These are phyloP conservation scores for Ramalina intermedia DNA, from an alignment of 495 filamentous ascomycete genomes.

Conservation along the genomic window DNA sequence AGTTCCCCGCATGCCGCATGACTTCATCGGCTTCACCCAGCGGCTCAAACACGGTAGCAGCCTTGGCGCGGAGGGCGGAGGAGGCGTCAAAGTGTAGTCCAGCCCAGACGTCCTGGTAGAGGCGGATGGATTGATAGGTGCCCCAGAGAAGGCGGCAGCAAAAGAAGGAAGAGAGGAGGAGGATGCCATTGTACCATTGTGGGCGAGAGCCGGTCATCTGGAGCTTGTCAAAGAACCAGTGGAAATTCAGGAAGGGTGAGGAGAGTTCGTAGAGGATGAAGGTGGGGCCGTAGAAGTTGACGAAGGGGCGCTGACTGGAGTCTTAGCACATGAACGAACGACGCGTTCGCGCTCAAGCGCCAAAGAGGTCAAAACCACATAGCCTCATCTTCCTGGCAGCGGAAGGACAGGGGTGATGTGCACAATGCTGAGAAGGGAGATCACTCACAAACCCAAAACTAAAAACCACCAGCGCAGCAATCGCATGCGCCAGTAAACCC, in stretches of 20 bases:
- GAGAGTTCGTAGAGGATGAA: constrained; percentile 99
- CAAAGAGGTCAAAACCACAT: no score
- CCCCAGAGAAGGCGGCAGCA: constrained; percentile 84
- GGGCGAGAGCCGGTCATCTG: constrained; percentile 71
- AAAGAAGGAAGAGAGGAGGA: constrained; percentile 63
- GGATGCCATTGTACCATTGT: constrained; percentile 80
- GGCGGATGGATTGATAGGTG: constrained; percentile 59
- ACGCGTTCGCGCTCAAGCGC: not conserved
- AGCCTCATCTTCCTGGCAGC: no score
- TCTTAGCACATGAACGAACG: not conserved
- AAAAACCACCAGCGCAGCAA: constrained; percentile 75
- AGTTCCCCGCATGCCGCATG: constrained; percentile 33
- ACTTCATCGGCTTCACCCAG: constrained; percentile 22
- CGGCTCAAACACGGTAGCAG: constrained; percentile 1
- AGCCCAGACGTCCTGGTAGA: constrained; percentile 69
- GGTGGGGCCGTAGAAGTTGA: constrained; percentile 79
- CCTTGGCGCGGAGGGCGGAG: not conserved
- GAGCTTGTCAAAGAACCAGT: constrained; percentile 99
- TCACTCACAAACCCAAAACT: constrained; percentile 78
- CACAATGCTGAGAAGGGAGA: not conserved
- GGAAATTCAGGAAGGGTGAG: constrained; percentile 83
- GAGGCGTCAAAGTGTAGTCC: constrained; percentile 29
- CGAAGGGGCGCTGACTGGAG: constrained; percentile 58
- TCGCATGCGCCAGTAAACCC: constrained; percentile 80
- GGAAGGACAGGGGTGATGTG: no score